Base-by-base conservation (phyloP, 192 early-diverging fungal genomes). In the Podila verticillata region DNA sequence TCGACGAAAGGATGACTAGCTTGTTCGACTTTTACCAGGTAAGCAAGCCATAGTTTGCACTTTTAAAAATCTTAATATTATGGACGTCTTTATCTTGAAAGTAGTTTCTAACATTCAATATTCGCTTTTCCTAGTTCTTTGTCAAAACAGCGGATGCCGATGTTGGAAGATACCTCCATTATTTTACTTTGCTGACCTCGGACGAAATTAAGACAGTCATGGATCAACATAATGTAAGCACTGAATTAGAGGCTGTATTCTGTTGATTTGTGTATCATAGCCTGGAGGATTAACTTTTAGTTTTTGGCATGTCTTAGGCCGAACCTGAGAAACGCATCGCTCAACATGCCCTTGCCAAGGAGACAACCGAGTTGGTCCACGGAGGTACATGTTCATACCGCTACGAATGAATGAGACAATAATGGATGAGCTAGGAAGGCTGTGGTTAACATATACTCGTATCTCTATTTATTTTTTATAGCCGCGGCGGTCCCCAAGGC, bases 21-120 rank as follows among this genome's bases (percentile, higher is more conserved):
- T 70, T 89, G 5, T 99, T 92, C 81, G 96, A 97, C 58, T 92
- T 99, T 64, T 99, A 97, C 82, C 97, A 98, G 89, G 93, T 94
- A 79, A 29, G n/a, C 31, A 6, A 13, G 1, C 8, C 12, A 26
- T 36, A 12, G n/a, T 26, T 31, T n/a, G 58, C 30, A 13, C 7
- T 36, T 47, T 44, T 48, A 31, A 44, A 5, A n/a, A 31, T 19
- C 9, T 30, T 30, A 29, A 54, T 36, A n/a, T 36, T 58, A 75
- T 44, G 39, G 39, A 1, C n/a, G n/a, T n/a, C n/a, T n/a, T n/a
- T n/a, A n/a, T n/a, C n/a, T n/a, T n/a, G n/a, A n/a, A n/a, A n/a
- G n/a, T n/a, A n/a, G n/a, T n/a, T n/a, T 7, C 39, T 44, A 44
- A 44, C 39, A 44, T 3, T 44, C 13, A 44, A 0, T 15, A 13